Percentiles rank a stretch among this genome's conserved stretches.
These are phyloP conservation scores for Trichophyton equinum DNA, from an alignment of 2,329 filamentous ascomycete genomes.

Conservation along the genomic window DNA sequence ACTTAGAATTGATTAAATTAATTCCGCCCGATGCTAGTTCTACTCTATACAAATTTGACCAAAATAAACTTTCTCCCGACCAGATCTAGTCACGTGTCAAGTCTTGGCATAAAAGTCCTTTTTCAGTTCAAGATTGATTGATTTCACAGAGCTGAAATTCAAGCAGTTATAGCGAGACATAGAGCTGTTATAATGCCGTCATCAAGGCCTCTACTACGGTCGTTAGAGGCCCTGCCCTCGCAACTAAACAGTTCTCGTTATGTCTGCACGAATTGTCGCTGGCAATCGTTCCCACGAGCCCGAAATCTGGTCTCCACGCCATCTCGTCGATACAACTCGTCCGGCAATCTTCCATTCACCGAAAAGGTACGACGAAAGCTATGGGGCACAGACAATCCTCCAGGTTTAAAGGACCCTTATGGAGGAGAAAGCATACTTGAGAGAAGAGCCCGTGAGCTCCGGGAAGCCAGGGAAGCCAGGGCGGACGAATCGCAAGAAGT, in stretches of 20 bases:
- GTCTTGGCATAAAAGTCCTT: not conserved
- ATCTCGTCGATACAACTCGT: slow-evolving; percentile 19
- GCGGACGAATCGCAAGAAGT: slow-evolving; percentile 9
- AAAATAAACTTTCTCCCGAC: not conserved
- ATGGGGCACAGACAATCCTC: slow-evolving; percentile 40
- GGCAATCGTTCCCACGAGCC: slow-evolving; percentile 24
- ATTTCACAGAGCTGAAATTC: not conserved
- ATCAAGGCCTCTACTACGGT: slow-evolving; percentile 26
- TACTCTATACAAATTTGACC: not conserved
- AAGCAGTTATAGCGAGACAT: not conserved
- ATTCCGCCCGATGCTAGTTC: not conserved
- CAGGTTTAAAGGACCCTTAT: slow-evolving; percentile 39
- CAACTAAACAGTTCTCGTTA: slow-evolving; percentile 22
- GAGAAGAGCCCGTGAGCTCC: slow-evolving; percentile 17
- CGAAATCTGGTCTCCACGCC: slow-evolving; percentile 19
- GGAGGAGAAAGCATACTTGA: slow-evolving; percentile 27
- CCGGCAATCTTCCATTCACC: slow-evolving; percentile 25
- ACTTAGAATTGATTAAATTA: not conserved
- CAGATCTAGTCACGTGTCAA: not conserved
- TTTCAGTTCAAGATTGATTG: not conserved
- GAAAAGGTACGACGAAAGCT: slow-evolving; percentile 37
- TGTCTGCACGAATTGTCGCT: slow-evolving; percentile 31
- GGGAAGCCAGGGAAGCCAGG: not conserved
- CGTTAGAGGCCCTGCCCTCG: slow-evolving; percentile 23
- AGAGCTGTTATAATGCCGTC: slow-evolving; percentile 25